These are phyloP conservation scores for Citrus reticulata DNA, from an alignment of 345 rosid species.

Conservation along the genomic window DNA sequence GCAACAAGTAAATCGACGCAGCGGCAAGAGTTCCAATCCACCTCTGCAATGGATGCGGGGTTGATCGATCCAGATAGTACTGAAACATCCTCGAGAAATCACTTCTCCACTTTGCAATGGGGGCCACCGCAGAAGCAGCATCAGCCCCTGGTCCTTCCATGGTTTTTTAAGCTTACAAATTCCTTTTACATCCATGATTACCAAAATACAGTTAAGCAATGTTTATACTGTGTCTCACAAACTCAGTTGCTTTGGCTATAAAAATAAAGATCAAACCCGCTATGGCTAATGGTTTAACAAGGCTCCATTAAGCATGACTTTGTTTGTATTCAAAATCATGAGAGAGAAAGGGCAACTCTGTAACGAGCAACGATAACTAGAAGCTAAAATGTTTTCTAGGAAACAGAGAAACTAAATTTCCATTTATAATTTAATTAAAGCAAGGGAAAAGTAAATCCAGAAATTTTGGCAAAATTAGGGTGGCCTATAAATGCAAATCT, in stretches of 20 bases:
- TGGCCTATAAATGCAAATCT: not conserved
- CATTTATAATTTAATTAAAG: too few species aligned
- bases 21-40: slow-evolving; percentile 42
- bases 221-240: not conserved
- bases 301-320: not conserved
- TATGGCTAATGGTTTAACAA: not conserved
- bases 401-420: too few species aligned
- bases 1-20: slow-evolving; percentile 30
- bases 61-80: slow-evolving; percentile 52
- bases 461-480: too few species aligned
- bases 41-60: slow-evolving; percentile 40
- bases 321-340: not conserved
- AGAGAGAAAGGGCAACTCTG: not conserved
- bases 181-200: slow-evolving; percentile 6
- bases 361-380: not conserved
- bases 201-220: not conserved
- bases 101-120: slow-evolving; percentile 44
- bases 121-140: slow-evolving; percentile 29
- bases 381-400: not conserved
- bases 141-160: slow-evolving; percentile 40
- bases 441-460: too few species aligned
- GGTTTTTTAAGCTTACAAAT: not conserved
- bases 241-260: not conserved
- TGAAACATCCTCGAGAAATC: slow-evolving; percentile 45
- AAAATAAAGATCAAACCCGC: too few species aligned